Percentiles rank a stretch among this genome's conserved stretches.
Evolutionary conservation across 106 monocot species (phyloP).

Genomic region (Phalaenopsis aphrodite): DNA sequence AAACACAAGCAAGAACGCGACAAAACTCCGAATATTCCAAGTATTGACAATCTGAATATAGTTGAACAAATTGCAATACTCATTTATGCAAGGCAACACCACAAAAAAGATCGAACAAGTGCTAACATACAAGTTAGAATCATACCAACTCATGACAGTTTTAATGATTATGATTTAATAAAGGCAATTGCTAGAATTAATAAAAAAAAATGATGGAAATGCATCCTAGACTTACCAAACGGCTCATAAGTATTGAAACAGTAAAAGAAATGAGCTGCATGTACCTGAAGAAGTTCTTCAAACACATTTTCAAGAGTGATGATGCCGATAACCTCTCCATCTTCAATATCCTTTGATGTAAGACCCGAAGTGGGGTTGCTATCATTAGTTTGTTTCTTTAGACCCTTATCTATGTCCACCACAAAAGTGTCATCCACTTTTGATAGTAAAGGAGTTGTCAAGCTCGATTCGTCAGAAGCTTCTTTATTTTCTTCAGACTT

Average conservation of each 20-base stretch:
- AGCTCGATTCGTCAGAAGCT: conserved; percentile 20
- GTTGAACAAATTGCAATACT: background rate
- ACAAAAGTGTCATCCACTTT: conserved; percentile 33
- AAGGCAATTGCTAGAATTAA: background rate
- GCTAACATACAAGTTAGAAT: background rate
- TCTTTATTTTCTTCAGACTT: conserved; percentile 31
- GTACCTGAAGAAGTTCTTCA: conserved; percentile 95
- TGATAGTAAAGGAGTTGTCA: conserved; percentile 42
- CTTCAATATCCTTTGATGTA: conserved; percentile 64
- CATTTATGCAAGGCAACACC: background rate
- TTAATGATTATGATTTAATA: background rate
- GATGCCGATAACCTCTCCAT: conserved; percentile 95
- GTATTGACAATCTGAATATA: background rate
- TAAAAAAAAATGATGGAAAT: background rate
- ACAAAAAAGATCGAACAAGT: background rate
- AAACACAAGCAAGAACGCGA: background rate
- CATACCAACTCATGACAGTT: background rate
- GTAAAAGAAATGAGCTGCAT: background rate
- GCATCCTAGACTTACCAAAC: background rate
- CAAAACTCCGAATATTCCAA: background rate
- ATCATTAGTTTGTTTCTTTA: conserved; percentile 24
- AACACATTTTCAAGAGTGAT: conserved; percentile 99
- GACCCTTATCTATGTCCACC: conserved; percentile 55
- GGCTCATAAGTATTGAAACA: background rate
- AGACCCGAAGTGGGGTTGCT: conserved; percentile 17